Conservation (phyloP, 2,329 filamentous ascomycete genomes). For the Coniella vitis region DNA sequence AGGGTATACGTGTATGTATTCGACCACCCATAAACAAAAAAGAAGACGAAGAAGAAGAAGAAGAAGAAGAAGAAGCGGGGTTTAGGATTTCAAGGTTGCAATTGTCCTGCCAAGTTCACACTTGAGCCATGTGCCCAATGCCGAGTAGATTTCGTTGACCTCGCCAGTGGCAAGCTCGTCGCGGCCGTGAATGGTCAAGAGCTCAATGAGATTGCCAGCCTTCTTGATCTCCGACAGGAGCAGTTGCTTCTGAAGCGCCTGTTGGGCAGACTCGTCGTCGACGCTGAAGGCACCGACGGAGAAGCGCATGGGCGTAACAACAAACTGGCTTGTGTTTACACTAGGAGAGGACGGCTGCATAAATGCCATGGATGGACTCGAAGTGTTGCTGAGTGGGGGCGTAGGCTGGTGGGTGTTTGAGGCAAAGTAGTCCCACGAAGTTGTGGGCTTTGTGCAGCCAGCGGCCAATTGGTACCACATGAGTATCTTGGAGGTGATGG, state of each 20-base stretch:
- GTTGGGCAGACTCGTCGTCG: slow-evolving; percentile 14
- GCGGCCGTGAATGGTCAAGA: slow-evolving; percentile 12
- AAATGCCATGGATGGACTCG: slow-evolving; percentile 9
- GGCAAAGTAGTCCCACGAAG: slow-evolving; percentile 14
- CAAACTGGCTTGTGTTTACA: slow-evolving; percentile 2
- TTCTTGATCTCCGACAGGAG: slow-evolving; percentile 15
- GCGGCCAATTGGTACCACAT: slow-evolving; percentile 16
- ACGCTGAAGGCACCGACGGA: slow-evolving; percentile 15
- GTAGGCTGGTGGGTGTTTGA: slow-evolving; percentile 10
- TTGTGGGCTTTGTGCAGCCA: slow-evolving; percentile 9
- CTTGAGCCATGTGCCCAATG: slow-evolving; percentile 14
- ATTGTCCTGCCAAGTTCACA: slow-evolving; percentile 14
- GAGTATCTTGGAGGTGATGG: slow-evolving; percentile 17
- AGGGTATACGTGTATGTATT: no score
- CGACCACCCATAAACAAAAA: background rate
- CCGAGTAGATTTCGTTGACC: slow-evolving; percentile 14
- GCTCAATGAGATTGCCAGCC: slow-evolving; percentile 14
- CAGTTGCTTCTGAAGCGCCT: slow-evolving; percentile 13
- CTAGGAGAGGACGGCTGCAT: slow-evolving; percentile 2
- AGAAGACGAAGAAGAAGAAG: background rate
- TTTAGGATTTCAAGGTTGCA: slow-evolving; percentile 8
- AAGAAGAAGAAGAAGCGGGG: background rate
- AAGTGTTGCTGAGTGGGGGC: slow-evolving; percentile 12
- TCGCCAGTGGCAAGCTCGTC: slow-evolving; percentile 2
- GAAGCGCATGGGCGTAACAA: slow-evolving; percentile 16